These are phyloP conservation scores for Solanum bulbocastanum DNA, from an alignment of 257 asterid genomes.

Conservation along the genomic window DNA sequence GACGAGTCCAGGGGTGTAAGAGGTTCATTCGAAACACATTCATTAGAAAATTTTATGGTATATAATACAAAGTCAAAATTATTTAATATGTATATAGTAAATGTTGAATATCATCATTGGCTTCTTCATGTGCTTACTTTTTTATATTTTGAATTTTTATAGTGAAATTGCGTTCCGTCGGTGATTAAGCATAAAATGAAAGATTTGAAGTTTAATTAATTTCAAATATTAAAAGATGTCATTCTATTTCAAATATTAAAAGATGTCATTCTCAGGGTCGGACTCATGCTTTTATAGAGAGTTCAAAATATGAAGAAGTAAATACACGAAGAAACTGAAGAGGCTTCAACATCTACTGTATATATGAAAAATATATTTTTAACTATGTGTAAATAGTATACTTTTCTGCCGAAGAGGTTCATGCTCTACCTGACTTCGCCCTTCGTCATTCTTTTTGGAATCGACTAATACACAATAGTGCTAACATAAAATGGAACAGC, in stretches of 20 bases:
- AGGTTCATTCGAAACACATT: not conserved
- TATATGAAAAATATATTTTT: too few species aligned
- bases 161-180: not conserved
- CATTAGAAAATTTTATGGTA: not conserved
- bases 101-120: not conserved
- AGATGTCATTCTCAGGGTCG: not conserved
- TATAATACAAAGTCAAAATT: not conserved
- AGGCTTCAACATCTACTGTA: too few species aligned
- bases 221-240: not conserved
- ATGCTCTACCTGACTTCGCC: too few species aligned
- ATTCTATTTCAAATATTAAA: not conserved
- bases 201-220: not conserved
- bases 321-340: too few species aligned
- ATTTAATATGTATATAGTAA: not conserved
- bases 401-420: too few species aligned
- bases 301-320: too few species aligned
- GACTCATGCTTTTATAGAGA: too few species aligned
- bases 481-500: not conserved
- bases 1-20: not conserved
- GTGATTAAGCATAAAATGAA: not conserved
- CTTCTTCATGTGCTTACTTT: not conserved
- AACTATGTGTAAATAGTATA: too few species aligned
- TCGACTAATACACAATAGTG: not conserved
- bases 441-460: not conserved
- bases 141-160: too few species aligned